A percentile compares a stretch with the other conserved stretches of the same genome.
Evolutionary conservation across 2,329 filamentous ascomycete genomes (phyloP).

Genomic region (Aspergillus clavatus): DNA sequence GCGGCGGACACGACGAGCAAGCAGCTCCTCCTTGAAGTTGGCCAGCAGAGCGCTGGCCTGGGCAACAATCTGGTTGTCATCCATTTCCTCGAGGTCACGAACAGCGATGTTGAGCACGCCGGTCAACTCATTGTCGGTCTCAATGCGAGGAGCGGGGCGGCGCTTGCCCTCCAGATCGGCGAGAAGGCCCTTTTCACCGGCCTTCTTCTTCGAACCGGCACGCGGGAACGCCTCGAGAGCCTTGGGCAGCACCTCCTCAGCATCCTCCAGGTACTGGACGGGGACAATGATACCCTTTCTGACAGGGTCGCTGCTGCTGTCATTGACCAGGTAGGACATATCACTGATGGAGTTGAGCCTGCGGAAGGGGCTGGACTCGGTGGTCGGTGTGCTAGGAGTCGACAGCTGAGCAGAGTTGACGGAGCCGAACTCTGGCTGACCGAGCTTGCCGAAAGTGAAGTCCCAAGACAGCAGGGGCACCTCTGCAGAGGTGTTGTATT

Average conservation of each 20-base stretch:
- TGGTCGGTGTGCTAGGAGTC: slow-evolving; percentile 69
- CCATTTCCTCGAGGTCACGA: slow-evolving; percentile 75
- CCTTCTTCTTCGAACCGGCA: slow-evolving; percentile 52
- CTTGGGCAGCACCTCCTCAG: slow-evolving; percentile 77
- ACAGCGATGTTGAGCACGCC: slow-evolving; percentile 91
- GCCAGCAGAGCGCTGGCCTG: slow-evolving; percentile 73
- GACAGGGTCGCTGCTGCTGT: slow-evolving; percentile 65
- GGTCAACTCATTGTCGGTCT: slow-evolving; percentile 71
- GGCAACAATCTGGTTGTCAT: slow-evolving; percentile 73
- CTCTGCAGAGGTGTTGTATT: slow-evolving; percentile 69
- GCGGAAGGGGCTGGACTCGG: slow-evolving; percentile 62
- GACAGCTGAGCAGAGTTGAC: slow-evolving; percentile 72
- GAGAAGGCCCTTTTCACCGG: slow-evolving; percentile 55
- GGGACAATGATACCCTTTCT: slow-evolving; percentile 94
- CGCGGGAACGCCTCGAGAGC: slow-evolving; percentile 78
- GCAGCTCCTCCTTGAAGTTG: slow-evolving; percentile 76
- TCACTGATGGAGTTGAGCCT: slow-evolving; percentile 93
- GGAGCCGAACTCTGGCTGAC: slow-evolving; percentile 82
- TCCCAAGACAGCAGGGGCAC: slow-evolving; percentile 88
- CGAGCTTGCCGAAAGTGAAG: slow-evolving; percentile 89
- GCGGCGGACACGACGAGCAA: slow-evolving; percentile 75
- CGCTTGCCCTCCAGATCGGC: slow-evolving; percentile 72
- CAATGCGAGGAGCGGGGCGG: slow-evolving; percentile 51
- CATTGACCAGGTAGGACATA: slow-evolving; percentile 79
- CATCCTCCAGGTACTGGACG: slow-evolving; percentile 88